Evolutionary conservation across 83 land plant genomes (phyloP), one percentile per base, ranked within the genome.

Genomic region (Picea engelmannii): DNA sequence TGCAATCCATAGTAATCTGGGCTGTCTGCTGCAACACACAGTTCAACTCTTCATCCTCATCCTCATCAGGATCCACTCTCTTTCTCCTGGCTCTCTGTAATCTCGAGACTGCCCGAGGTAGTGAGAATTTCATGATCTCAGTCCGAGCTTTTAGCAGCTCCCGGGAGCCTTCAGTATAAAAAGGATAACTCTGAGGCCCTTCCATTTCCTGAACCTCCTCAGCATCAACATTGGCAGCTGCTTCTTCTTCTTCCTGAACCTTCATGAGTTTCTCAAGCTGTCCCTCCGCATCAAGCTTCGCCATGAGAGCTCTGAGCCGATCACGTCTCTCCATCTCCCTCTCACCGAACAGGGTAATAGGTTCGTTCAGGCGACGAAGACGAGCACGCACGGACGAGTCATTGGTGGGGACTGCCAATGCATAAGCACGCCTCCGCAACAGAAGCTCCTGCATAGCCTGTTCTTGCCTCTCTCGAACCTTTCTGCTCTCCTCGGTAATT

Each of bases 261-360:
- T 87, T 88, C 89, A 94, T 84, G 47, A 95, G 86, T 86, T 84
- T 88, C 80, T 98, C 99, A 70, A 96, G 89, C 64, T 94, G 90
- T 52, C 99, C 97, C 49, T 96, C 97, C 1, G 95, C 81, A 79
- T 96, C 99, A 21, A 94, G 90, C 85, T 83, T 87, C 31, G 93
- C 97, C 99, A 98, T 98, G 18, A 94, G 66, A 17, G 80, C 79
- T 44, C 99, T 82, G 83, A 98, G 87, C 78, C 99, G 87, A 68
- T 98, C 99, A 12, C 99, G 86, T 25, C 99, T 86, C 86, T 98
- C 99, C 99, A 98, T 98, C 90, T 98, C 99, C 60, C 97, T 86
- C 88, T 98, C 99, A 44, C 99, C 99, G 81, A 96, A 96, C 49
- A 98, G 84, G 13, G 99, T 96, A 23, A 96, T 85, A 1, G 99